phyloP scores from a whole-genome alignment of 805 yeast species.

The Candida pseudofarinosa region DNA sequence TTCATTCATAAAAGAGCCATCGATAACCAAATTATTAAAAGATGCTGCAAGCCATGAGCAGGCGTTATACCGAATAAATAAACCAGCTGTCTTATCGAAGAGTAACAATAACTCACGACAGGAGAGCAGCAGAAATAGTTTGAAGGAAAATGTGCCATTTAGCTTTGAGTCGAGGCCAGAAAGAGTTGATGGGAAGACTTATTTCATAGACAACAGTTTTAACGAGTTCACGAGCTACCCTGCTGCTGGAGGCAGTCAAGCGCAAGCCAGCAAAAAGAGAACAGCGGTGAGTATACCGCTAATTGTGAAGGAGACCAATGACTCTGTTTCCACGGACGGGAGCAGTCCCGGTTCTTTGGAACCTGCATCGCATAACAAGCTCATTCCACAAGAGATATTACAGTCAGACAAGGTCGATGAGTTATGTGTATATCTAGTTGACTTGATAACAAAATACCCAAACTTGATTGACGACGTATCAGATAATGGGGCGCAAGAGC shows the following conservation, averaged over 20 bases:
- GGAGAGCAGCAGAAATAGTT: slow-evolving; percentile 1
- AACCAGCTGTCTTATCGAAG: slow-evolving; percentile 7
- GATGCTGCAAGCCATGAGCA: slow-evolving; percentile 56
- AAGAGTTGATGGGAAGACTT: slow-evolving; percentile 48
- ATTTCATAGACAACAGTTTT: slow-evolving; percentile 28
- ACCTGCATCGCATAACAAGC: not conserved
- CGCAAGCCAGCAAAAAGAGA: slow-evolving; percentile 19
- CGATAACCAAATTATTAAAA: slow-evolving; percentile 53
- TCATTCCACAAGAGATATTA: slow-evolving; percentile 1
- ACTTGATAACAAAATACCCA: slow-evolving; percentile 26
- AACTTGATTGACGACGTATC: slow-evolving; percentile 19
- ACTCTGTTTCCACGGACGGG: not conserved
- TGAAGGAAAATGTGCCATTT: not conserved
- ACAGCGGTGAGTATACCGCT: slow-evolving; percentile 27
- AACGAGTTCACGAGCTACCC: slow-evolving; percentile 23
- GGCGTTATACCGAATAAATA: slow-evolving; percentile 43
- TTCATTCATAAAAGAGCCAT: slow-evolving; percentile 50
- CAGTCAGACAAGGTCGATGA: slow-evolving; percentile 31
- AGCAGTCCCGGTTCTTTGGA: not conserved
- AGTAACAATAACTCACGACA: not conserved
- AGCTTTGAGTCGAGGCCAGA: slow-evolving; percentile 30
- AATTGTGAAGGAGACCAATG: slow-evolving; percentile 7
- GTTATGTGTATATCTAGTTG: slow-evolving; percentile 39
- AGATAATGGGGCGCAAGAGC: slow-evolving; percentile 6
- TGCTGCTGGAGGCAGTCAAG: slow-evolving; percentile 18